Percentiles rank a stretch among this genome's conserved stretches.
These are phyloP conservation scores for Sporothrix phasma DNA, from an alignment of 2,329 filamentous ascomycete genomes.

Conservation along the genomic window DNA sequence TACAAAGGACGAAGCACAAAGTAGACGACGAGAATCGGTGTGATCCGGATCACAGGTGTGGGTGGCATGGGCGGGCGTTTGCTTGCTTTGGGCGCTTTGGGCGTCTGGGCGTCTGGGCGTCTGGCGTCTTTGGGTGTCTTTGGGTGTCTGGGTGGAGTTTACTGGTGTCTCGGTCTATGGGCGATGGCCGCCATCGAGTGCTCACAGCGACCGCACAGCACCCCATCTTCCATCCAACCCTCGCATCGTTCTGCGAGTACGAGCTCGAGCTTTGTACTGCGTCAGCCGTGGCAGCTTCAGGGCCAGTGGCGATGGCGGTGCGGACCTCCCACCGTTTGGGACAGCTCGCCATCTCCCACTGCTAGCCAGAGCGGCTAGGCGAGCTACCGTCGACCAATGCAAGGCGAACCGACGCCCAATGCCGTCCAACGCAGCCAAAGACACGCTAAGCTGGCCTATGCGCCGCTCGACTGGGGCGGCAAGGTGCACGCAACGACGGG, in stretches of 20 bases:
- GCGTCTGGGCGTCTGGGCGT: too few relatives aligned
- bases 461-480: not conserved
- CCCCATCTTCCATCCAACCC: not conserved
- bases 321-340: not conserved
- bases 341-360: not conserved
- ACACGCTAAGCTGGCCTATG: not conserved
- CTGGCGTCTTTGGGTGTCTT: not conserved
- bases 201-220: not conserved
- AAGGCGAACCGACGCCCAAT: not conserved
- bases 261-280: too few relatives aligned
- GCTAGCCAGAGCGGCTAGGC: not conserved
- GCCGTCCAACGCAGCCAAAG: not conserved
- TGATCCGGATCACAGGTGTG: too few relatives aligned
- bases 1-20: too few relatives aligned
- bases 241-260: not conserved
- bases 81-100: not conserved
- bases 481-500: not conserved
- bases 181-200: not conserved
- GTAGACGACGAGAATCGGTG: constrained; percentile 11
- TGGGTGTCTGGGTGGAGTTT: too few relatives aligned
- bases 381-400: constrained; percentile 2
- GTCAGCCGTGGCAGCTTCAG: too few relatives aligned
- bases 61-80: not conserved
- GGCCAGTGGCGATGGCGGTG: not conserved
- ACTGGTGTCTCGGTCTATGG: too few relatives aligned